Evolutionary conservation across 768 basidiomycete genomes (phyloP), one percentile per base, ranked within the genome.

Genomic region (Panellus pusillus): DNA sequence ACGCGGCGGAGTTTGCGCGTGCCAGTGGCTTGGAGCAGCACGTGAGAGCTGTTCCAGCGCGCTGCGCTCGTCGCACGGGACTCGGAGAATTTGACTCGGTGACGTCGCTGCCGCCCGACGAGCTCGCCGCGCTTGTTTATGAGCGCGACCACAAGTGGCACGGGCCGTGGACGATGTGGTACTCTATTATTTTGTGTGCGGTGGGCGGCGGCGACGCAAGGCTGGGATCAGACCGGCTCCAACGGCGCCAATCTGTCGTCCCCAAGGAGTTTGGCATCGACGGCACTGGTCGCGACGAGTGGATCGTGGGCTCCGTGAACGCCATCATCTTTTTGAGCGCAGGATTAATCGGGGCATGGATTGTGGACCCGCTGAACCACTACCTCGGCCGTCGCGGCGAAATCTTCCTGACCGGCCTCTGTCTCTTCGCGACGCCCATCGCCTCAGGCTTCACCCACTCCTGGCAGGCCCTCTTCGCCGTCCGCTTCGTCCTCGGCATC

Each of bases 261-360:
- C 82, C 84, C 1, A 44, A 65, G 11, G 57, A 58, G n/a, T 58
- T 58, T 28, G 57, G 57, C 3, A 58, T 58, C n/a, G 52, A 8
- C 1, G 44, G 44, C 32, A 45, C 37, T 13, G 57, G 57, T 5
- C n/a, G 20, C 19, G 82, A 91, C 59, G 72, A 82, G 49, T 91
- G 88, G 88, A 70, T 91, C 9, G 75, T 91, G n/a, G 90, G 90
- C 19, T 66, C 89, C 39, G 79, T 91, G 51, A 91, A 91, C 62
- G 75, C 87, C 17, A 77, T 43, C 69, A 74, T 57, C 62, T 78
- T 37, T 53, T 76, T 35, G 78, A 76, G 9, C 76, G 77, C 55
- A 75, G 79, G 79, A 66, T 77, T 14, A 74, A 77, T 55, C 47
- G 66, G 66, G 14, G 64, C 63, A 19, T 67, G 61, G 62, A 58